Conservation (phyloP, 495 filamentous ascomycete genomes). For the Hapsidospora chrysogenum region DNA sequence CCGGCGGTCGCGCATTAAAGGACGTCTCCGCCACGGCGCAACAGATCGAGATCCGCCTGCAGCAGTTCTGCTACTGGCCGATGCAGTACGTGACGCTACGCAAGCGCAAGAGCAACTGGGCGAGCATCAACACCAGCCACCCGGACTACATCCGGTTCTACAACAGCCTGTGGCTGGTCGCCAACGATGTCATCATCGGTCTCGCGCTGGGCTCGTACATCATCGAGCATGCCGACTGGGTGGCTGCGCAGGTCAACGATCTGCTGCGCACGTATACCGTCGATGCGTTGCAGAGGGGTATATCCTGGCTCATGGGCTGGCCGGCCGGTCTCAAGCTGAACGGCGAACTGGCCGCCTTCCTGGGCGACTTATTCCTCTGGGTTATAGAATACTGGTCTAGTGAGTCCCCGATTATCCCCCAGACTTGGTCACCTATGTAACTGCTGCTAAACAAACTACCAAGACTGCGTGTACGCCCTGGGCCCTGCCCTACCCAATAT, state of each 20-base stretch:
- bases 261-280: conserved; percentile 73
- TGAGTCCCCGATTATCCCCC: conserved; percentile 20
- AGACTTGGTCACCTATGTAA: not conserved
- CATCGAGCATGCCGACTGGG: conserved; percentile 80
- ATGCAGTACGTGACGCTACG: conserved; percentile 88
- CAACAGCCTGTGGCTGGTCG: conserved; percentile 96
- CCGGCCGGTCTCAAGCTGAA: conserved; percentile 98
- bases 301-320: conserved; percentile 91
- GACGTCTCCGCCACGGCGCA: conserved; percentile 97
- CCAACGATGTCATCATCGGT: conserved; percentile 97
- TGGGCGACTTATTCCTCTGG: conserved; percentile 92
- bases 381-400: conserved; percentile 95
- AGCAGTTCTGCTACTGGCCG: conserved; percentile 99
- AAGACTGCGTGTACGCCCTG: conserved; percentile 57
- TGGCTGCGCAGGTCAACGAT: conserved; percentile 65
- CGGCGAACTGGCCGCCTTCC: conserved; percentile 79
- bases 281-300: conserved; percentile 73
- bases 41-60: conserved; percentile 91
- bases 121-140: conserved; percentile 86
- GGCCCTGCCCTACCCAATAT: conserved; percentile 67
- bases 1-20: conserved; percentile 72
- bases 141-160: conserved; percentile 99
- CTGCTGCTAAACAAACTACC: not conserved
- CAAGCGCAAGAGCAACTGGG: conserved; percentile 80
- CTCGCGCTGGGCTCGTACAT: conserved; percentile 94